Conservation (phyloP, 192 early-diverging fungal genomes). For the Obelidium mucronatum region DNA sequence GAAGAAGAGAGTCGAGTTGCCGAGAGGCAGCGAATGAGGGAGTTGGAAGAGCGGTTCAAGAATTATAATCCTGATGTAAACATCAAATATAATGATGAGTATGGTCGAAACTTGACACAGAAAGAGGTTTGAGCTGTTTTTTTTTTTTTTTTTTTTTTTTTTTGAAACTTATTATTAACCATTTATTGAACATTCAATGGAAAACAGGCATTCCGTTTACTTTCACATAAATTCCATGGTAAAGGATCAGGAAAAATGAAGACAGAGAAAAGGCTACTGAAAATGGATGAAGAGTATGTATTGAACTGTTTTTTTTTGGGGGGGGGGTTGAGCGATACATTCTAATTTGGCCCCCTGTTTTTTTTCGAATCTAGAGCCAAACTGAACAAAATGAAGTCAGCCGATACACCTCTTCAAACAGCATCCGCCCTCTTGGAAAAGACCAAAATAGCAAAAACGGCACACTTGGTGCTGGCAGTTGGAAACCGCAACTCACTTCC, state of each 20-base stretch:
- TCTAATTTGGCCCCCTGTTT: neutral
- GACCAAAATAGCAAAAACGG: conserved; percentile 71
- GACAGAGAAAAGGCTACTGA: conserved; percentile 86
- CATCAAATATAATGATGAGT: conserved; percentile 90
- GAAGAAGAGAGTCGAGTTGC: conserved; percentile 48
- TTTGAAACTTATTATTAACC: neutral
- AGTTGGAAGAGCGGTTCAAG: conserved; percentile 75
- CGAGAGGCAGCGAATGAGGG: conserved; percentile 49
- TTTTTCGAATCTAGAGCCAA: conserved; percentile 48
- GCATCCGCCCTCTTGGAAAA: conserved; percentile 74
- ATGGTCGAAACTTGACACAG: conserved; percentile 76
- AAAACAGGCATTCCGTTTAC: conserved; percentile 85
- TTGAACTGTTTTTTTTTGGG: too few species aligned
- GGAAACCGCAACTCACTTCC: conserved; percentile 69
- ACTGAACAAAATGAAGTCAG: conserved; percentile 75
- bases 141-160: conserved; percentile 7
- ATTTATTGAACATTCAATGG: conserved; percentile 8
- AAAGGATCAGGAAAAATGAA: conserved; percentile 92
- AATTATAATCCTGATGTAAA: conserved; percentile 92
- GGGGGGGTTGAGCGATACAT: too few species aligned
- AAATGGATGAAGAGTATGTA: conserved; percentile 76
- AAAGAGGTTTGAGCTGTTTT: conserved; percentile 71
- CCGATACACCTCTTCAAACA: conserved; percentile 80
- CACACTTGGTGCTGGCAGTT: conserved; percentile 83
- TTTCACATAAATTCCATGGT: conserved; percentile 97